Base-by-base conservation (phyloP, 805 yeast genomes). In the Ogataea paraovalis region DNA sequence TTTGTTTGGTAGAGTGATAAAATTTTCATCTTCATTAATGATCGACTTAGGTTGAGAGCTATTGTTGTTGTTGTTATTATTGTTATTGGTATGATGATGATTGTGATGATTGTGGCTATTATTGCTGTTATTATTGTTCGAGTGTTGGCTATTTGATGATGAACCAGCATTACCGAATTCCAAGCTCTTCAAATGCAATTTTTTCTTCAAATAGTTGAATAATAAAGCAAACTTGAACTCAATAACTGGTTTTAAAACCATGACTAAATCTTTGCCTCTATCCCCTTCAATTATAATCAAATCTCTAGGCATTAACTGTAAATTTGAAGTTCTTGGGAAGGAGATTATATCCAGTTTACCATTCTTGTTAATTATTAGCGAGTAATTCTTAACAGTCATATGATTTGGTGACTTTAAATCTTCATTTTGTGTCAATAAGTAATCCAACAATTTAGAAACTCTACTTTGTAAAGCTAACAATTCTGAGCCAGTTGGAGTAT, bases 271-370 rank as follows among this genome's bases (percentile, higher is more conserved):
- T 57, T 84, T 84, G 25, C 95, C 95, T 51, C 94, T 72, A 62
- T 87, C 95, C 46, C 94, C 95, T 66, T 87, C 94, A 47, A 85
- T 84, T 18, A 86, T 80, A 9, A 85, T 86, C 59, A 86, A 72
- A 64, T 87, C 94, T 47, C 78, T 73, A 40, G 78, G 72, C 51
- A 72, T 75, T 50, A 86, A 68, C 43, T 66, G 66, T 43, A 86
- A 69, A 57, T 84, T 85, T 13, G 89, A 77, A 56, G 78, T 78
- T 49, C 76, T 75, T 3, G 89, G 86, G 30, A 81, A 78, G 2
- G 88, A 81, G 37, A 85, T 71, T 27, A 86, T 74, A 62, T 87
- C 95, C 55, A 83, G 70, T 61, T 83, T 44, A 66, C 70, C 69
- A 49, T 68, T 67, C 45, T 68, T 68, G 54, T 66, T 66, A 37